Evolutionary conservation across 2,329 filamentous ascomycete genomes (phyloP).

Genomic region (Fusarium odoratissimum): DNA sequence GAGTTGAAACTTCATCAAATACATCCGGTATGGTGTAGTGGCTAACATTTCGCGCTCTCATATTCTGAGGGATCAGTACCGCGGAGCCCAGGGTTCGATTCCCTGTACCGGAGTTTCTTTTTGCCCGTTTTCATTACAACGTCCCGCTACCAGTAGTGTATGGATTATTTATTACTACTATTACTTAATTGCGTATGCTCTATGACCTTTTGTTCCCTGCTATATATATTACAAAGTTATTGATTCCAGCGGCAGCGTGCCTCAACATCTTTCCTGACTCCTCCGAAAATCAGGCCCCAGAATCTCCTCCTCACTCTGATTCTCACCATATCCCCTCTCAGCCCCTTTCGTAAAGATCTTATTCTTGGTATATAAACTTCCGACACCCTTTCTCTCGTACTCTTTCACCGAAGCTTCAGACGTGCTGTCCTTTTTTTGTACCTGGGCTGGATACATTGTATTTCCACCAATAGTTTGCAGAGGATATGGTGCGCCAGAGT

Average conservation of each 20-base stretch:
- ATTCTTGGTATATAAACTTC: conserved; percentile 4
- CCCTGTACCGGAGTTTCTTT: conserved; percentile 41
- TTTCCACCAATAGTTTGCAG: conserved; percentile 35
- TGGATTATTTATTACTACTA: neutral
- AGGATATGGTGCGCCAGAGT: conserved; percentile 20
- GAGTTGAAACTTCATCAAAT: rapidly evolving
- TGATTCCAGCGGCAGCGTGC: neutral
- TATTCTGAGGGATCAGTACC: conserved; percentile 40
- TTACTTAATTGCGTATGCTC: neutral
- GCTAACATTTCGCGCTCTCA: conserved; percentile 51
- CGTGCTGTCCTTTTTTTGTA: neutral
- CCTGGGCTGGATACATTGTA: neutral
- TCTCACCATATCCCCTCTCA: neutral
- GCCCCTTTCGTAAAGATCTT: conserved; percentile 1
- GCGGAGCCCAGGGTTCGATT: conserved; percentile 47
- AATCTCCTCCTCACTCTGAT: conserved; percentile 41
- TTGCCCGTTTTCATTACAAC: neutral
- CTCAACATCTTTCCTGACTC: conserved; percentile 19
- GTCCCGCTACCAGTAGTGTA: too few species aligned
- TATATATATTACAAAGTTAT: neutral
- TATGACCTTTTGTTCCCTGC: too few species aligned
- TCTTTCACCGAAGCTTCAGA: conserved; percentile 5
- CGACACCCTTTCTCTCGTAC: conserved; percentile 15
- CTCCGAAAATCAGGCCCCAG: conserved; percentile 31
- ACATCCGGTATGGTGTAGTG: conserved; percentile 50